Percentiles rank a stretch among this genome's conserved stretches.
Conservation (phyloP, 202 grass and related monocot genomes). For the Saccharum hybrid region DNA sequence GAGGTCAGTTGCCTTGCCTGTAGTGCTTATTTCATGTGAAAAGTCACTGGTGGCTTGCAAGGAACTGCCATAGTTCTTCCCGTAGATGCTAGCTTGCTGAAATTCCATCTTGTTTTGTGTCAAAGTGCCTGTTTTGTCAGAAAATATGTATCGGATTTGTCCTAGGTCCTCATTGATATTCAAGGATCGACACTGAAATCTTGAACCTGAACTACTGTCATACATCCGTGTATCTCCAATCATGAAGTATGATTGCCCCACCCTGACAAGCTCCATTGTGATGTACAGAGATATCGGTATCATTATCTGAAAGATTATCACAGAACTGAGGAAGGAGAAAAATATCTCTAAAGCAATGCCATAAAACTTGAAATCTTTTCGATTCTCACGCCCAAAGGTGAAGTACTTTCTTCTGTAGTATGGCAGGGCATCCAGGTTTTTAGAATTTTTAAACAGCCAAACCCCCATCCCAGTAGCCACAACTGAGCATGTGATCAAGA, state of each 20-base stretch:
- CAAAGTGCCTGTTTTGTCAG: conserved; percentile 97
- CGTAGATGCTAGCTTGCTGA: conserved; percentile 86
- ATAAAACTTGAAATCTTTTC: conserved; percentile 94
- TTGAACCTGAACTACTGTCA: conserved; percentile 88
- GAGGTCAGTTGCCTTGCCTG: conserved; percentile 66
- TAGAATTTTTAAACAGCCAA: conserved; percentile 77
- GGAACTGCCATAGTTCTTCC: conserved; percentile 82
- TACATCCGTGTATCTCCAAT: conserved; percentile 96
- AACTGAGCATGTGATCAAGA: conserved; percentile 91
- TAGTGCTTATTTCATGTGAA: conserved; percentile 67
- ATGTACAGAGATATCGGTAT: conserved; percentile 99
- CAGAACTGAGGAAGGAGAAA: conserved; percentile 99
- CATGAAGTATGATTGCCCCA: conserved; percentile 99
- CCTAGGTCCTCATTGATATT: conserved; percentile 99
- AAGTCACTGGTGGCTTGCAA: conserved; percentile 60
- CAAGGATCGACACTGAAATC: conserved; percentile 98
- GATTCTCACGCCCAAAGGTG: conserved; percentile 70
- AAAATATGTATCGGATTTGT: conserved; percentile 97
- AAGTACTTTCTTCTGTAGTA: conserved; percentile 97
- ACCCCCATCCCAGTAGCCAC: conserved; percentile 96
- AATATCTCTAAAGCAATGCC: conserved; percentile 93
- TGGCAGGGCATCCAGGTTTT: conserved; percentile 83
- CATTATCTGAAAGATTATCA: conserved; percentile 99
- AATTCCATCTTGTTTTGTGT: conserved; percentile 99
- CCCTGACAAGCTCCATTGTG: conserved; percentile 96